Conservation (phyloP, 352 stramenopile genomes). For the Globisporangium takayamanum region DNA sequence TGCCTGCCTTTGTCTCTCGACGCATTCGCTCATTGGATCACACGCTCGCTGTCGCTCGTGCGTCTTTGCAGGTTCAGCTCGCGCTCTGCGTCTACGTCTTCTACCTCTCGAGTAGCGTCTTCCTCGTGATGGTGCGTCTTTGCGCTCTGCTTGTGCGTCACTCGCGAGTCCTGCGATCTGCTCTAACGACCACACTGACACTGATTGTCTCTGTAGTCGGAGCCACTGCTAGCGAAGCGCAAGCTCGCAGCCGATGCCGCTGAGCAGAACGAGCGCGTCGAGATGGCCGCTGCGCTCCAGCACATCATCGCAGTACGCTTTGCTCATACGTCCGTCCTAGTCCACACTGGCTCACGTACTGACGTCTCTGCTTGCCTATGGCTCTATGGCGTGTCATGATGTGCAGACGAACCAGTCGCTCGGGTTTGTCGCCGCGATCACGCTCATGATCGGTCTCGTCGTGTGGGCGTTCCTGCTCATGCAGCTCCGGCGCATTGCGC, state of each 20-base stretch:
- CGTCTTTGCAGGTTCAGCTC: slow-evolving; percentile 27
- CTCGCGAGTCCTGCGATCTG: no score
- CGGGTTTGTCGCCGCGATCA: slow-evolving; percentile 60
- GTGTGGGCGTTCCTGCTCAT: slow-evolving; percentile 71
- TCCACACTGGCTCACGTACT: not conserved
- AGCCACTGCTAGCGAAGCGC: slow-evolving; percentile 21
- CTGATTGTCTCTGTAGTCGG: slow-evolving; percentile 17
- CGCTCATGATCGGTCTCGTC: slow-evolving; percentile 49
- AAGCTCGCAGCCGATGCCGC: not conserved
- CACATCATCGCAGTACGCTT: slow-evolving; percentile 42
- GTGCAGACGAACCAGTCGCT: slow-evolving; percentile 53
- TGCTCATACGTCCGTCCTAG: not conserved
- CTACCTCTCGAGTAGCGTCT: slow-evolving; percentile 43
- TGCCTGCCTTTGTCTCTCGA: not conserved
- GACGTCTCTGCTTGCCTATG: not conserved
- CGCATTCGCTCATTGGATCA: not conserved
- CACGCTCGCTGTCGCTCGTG: not conserved
- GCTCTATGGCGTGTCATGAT: not conserved
- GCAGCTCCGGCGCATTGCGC: slow-evolving; percentile 61
- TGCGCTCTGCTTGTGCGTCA: not conserved
- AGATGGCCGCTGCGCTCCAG: slow-evolving; percentile 36
- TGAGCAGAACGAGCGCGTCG: slow-evolving; percentile 7
- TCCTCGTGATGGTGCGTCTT: slow-evolving; percentile 34
- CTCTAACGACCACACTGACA: not conserved
- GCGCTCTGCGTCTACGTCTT: slow-evolving; percentile 47